Evolutionary conservation across 768 basidiomycete species (phyloP).

Genomic region (Leccinum longicurvipes): DNA sequence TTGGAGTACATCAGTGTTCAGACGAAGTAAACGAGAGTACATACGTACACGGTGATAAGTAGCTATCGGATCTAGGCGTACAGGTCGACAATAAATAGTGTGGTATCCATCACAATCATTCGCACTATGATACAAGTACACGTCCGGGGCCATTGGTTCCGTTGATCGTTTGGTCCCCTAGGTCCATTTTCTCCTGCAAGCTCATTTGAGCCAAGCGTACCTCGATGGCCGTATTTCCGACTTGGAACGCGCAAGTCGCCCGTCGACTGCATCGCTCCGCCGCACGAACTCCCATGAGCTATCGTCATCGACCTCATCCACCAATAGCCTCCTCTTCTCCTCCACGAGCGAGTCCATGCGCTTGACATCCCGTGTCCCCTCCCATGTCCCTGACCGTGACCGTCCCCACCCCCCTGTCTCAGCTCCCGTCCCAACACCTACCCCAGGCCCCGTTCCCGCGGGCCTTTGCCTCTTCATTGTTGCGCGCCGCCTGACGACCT

Average conservation of each 20-base stretch:
- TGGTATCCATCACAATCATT: background rate
- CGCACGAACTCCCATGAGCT: constrained; percentile 15
- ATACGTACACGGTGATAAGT: background rate
- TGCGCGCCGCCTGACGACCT: constrained; percentile 23
- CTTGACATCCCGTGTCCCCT: background rate
- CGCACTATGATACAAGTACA: background rate
- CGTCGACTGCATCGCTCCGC: constrained; percentile 5
- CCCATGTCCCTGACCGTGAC: background rate
- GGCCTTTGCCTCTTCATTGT: constrained; percentile 4
- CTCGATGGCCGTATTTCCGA: constrained; percentile 25
- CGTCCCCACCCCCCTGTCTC: background rate
- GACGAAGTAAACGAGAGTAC: background rate
- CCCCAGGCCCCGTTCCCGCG: background rate
- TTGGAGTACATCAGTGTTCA: background rate
- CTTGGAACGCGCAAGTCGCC: constrained; percentile 21
- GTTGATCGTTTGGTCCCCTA: background rate
- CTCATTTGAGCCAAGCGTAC: constrained; percentile 16
- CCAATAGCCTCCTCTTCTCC: constrained; percentile 21
- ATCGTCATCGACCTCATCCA: constrained; percentile 1
- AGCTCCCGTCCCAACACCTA: background rate
- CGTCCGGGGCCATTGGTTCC: background rate
- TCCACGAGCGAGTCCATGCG: constrained; percentile 15
- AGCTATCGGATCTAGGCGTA: no score
- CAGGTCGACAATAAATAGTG: background rate
- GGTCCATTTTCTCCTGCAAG: background rate